Evolutionary conservation across 108 stramenopile species (phyloP), one percentile per base, ranked within the genome.

Genomic region (Nannochloropsis oceanica): DNA sequence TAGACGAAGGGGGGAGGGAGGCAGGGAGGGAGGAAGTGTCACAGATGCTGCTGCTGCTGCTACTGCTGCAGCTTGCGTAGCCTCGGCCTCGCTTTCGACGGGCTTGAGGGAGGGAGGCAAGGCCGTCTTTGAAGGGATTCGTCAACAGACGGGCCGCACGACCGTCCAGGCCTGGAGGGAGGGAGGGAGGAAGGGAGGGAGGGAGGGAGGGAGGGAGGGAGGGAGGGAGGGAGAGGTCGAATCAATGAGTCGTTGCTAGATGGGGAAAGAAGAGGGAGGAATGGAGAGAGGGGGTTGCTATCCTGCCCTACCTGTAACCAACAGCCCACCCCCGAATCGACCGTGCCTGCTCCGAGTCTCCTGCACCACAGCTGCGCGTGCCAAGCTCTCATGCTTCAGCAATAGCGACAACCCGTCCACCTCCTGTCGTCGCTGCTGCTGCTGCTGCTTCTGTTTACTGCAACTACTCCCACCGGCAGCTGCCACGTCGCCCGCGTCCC

Each of bases 401-500:
- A 73, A n/a, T 18, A 73, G 59, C 9, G 59, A 73, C 59, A 73
- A 10, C 59, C 59, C 59, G 9, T 73, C 59, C 59, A 73, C 59
- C 22, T n/a, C 9, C 59, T 73, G 59, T 73, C 10, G 22, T 73
- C 10, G 59, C 59, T n/a, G 22, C 22, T n/a, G 22, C 59, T 18
- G 59, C 22, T n/a, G 22, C 59, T 18, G 59, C 59, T n/a, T n/a
- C 59, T 3, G 2, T n/a, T n/a, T 73, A 18, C 59, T n/a, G 18
- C 59, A 7, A n/a, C n/a, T n/a, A 7, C 59, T 73, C 0, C 0
- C 59, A n/a, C 59, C 59, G 5, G 59, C 59, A 18, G 59, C 18
- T 18, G 59, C 59, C 59, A 86, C 43, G 24, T 80, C 85, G 26
- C 82, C 83, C 2, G 88, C 82, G 24, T 89, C 88, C 82, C 85